A percentile compares a stretch with the other conserved stretches of the same genome.
phyloP scores from a whole-genome alignment of 176 grass and related monocot genomes.

The Rhynchospora tenuis region DNA sequence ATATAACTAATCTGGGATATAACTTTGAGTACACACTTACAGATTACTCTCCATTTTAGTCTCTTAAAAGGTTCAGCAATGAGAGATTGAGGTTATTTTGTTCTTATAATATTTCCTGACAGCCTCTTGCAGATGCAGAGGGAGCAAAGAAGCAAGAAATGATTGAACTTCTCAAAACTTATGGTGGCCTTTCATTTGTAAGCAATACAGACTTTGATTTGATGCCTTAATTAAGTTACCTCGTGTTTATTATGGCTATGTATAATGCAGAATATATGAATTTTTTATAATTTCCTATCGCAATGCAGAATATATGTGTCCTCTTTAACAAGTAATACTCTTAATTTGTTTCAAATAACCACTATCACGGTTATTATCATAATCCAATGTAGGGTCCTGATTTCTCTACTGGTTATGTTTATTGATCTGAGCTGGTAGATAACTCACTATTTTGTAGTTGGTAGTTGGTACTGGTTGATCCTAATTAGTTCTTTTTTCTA shows the following conservation, averaged over 20 bases:
- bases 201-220: slow-evolving; percentile 7
- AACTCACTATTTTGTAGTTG: not conserved
- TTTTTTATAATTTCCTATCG: not conserved
- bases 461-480: not conserved
- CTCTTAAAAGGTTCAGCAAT: not conserved
- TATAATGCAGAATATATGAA: not conserved
- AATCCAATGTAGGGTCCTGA: not conserved
- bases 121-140: slow-evolving; percentile 95
- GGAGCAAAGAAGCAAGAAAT: slow-evolving; percentile 69
- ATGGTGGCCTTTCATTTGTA: slow-evolving; percentile 87
- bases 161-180: slow-evolving; percentile 72
- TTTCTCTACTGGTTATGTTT: not conserved
- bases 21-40: not conserved
- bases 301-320: not conserved
- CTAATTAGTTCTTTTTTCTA: not conserved
- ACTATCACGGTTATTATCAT: not conserved
- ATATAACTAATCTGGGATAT: not conserved
- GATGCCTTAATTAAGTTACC: not conserved
- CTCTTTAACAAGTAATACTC: not conserved
- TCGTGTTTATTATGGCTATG: not conserved
- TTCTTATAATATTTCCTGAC: slow-evolving; percentile 19
- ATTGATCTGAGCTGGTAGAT: not conserved
- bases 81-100: not conserved
- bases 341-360: not conserved
- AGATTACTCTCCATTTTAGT: not conserved